Percentiles rank a stretch among this genome's conserved stretches.
phyloP scores from a whole-genome alignment of 148 eudicot species.

The Selenicereus undatus region DNA sequence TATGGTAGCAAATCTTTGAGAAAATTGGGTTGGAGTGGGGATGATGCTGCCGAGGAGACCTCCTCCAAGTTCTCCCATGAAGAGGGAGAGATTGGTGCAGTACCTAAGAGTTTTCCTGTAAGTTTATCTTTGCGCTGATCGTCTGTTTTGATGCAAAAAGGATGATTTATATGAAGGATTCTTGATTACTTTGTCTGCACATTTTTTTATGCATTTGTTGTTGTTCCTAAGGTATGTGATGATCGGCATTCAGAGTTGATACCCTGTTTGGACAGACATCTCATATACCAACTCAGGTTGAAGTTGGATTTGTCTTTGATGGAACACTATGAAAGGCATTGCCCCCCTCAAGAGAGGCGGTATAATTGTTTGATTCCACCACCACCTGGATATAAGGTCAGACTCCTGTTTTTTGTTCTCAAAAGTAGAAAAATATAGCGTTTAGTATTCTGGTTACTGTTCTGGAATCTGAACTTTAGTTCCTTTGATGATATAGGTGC shows the following conservation, averaged over 20 bases:
- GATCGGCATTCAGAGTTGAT: constrained; percentile 94
- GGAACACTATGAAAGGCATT: constrained; percentile 99
- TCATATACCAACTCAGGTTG: constrained; percentile 88
- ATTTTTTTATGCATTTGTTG: constrained; percentile 19
- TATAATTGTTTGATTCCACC: constrained; percentile 98
- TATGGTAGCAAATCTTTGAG: constrained; percentile 87
- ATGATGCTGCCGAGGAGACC: constrained; percentile 80
- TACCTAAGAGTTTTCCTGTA: constrained; percentile 87
- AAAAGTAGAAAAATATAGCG: not conserved
- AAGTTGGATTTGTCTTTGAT: constrained; percentile 92
- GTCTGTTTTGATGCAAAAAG: not conserved
- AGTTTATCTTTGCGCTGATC: constrained; percentile 26
- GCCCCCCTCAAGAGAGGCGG: constrained; percentile 91
- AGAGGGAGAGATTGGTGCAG: constrained; percentile 58
- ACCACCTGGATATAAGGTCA: constrained; percentile 91
- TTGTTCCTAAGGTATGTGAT: constrained; percentile 71
- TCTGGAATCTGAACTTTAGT: constrained; percentile 8
- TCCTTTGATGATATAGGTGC: constrained; percentile 42
- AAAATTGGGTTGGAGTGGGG: constrained; percentile 89
- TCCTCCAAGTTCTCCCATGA: constrained; percentile 46
- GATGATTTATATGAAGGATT: not conserved
- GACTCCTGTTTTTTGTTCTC: not conserved
- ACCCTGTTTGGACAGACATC: constrained; percentile 94
- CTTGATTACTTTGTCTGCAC: not conserved
- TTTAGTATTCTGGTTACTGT: not conserved